phyloP scores from a whole-genome alignment of 2,329 filamentous ascomycete species.

The Xylariaceae sp. region DNA sequence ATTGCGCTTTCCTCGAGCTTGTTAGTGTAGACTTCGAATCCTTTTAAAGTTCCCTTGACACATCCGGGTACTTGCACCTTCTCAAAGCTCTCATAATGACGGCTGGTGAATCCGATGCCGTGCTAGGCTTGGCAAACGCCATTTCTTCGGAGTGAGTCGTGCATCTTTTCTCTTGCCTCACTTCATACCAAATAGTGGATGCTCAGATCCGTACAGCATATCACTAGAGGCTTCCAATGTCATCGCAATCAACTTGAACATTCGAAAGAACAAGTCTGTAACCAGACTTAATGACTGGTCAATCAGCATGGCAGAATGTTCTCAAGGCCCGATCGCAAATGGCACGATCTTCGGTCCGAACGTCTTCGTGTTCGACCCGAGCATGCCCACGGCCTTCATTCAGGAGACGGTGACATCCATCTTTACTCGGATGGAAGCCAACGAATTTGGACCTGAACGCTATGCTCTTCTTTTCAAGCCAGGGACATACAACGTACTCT shows the following conservation, averaged over 20 bases:
- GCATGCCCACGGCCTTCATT: conserved; percentile 29
- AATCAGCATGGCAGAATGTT: conserved; percentile 1
- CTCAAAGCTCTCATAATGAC: no score
- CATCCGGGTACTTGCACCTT: no score
- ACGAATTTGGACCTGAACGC: conserved; percentile 31
- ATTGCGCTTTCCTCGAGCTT: no score
- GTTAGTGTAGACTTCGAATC: no score
- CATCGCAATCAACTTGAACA: background rate
- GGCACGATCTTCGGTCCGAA: conserved; percentile 31
- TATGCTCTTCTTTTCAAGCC: conserved; percentile 33
- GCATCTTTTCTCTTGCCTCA: background rate
- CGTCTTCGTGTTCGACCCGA: conserved; percentile 31
- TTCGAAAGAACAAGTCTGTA: background rate
- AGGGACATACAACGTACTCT: conserved; percentile 30
- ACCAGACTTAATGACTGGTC: background rate
- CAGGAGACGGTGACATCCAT: conserved; percentile 28
- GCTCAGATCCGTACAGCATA: background rate
- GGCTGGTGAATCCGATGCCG: background rate
- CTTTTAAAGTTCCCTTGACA: no score
- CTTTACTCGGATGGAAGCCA: conserved; percentile 33
- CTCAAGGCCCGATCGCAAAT: conserved; percentile 21
- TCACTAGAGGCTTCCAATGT: background rate
- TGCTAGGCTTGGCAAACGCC: background rate
- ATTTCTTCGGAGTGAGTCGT: background rate
- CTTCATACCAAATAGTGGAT: background rate